These are phyloP conservation scores for barley (Hordeum vulgare) DNA, from an alignment of 176 grass and related monocot genomes.

Conservation along the genomic window DNA sequence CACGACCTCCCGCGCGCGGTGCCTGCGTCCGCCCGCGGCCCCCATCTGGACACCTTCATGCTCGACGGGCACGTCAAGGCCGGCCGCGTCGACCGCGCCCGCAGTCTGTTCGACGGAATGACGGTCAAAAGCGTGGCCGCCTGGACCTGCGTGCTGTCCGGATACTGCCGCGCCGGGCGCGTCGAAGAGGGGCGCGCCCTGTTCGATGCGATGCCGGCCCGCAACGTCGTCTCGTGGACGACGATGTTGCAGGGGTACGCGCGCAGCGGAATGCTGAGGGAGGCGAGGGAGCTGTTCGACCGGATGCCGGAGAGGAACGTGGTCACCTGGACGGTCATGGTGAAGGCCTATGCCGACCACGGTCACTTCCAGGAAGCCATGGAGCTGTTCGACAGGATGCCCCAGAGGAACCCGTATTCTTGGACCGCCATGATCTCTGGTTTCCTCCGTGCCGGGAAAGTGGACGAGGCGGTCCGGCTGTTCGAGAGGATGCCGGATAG, in stretches of 20 bases:
- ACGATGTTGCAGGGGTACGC: conserved; percentile 38
- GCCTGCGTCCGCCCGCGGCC: not conserved
- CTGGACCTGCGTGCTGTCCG: conserved; percentile 2
- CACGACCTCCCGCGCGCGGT: not conserved
- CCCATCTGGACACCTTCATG: not conserved
- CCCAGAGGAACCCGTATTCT: conserved; percentile 17
- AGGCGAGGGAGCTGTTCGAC: conserved; percentile 52
- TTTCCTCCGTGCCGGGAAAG: not conserved
- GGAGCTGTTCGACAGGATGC: conserved; percentile 39
- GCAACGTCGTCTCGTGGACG: conserved; percentile 40
- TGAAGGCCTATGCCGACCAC: conserved; percentile 23
- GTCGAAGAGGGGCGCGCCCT: conserved; percentile 21
- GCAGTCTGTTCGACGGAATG: conserved; percentile 25
- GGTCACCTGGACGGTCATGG: conserved; percentile 43
- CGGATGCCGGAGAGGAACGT: conserved; percentile 42
- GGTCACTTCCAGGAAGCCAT: not conserved
- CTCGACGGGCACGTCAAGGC: conserved; percentile 12
- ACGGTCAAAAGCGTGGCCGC: not conserved
- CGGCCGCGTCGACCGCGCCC: not conserved
- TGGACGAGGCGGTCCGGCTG: not conserved
- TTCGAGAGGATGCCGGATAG: not conserved
- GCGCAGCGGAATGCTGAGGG: conserved; percentile 18
- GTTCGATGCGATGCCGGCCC: not conserved
- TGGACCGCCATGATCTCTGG: conserved; percentile 34
- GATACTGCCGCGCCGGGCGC: conserved; percentile 15